A percentile compares a stretch with the other conserved stretches of the same genome.
Evolutionary conservation across 176 grass and related monocot species (phyloP).

Genomic region (Bolboschoenus planiculmis): DNA sequence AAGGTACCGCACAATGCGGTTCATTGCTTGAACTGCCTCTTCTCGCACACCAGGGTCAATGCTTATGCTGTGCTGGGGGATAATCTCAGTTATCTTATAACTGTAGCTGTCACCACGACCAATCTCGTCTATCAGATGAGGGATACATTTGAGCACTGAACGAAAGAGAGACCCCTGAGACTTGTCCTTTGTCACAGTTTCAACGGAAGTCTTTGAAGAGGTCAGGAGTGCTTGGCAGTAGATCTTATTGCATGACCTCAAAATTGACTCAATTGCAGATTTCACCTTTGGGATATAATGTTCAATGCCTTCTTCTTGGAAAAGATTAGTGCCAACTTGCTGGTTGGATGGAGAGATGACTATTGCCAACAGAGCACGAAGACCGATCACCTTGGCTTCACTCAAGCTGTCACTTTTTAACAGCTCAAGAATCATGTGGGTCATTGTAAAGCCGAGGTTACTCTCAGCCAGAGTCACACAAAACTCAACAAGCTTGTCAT

Average conservation of each 20-base stretch:
- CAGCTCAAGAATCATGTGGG: conserved; percentile 95
- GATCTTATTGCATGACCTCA: conserved; percentile 86
- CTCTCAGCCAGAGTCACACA: conserved; percentile 85
- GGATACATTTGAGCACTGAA: conserved; percentile 97
- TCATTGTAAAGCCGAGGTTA: conserved; percentile 95
- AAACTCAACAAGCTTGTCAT: conserved; percentile 97
- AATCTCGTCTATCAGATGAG: conserved; percentile 91
- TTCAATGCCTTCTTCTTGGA: conserved; percentile 56
- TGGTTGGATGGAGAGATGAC: conserved; percentile 86
- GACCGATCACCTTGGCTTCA: conserved; percentile 97
- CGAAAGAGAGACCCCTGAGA: conserved; percentile 88
- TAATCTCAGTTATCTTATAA: conserved; percentile 89
- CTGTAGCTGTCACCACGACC: conserved; percentile 37
- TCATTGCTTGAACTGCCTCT: conserved; percentile 90
- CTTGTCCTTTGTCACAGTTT: conserved; percentile 92
- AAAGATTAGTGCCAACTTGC: conserved; percentile 74
- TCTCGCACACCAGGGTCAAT: conserved; percentile 94
- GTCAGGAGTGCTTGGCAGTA: conserved; percentile 90
- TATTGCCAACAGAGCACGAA: conserved; percentile 82
- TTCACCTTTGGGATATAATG: conserved; percentile 90
- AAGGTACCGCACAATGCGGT: conserved; percentile 77
- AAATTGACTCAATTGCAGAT: conserved; percentile 84
- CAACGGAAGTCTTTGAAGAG: conserved; percentile 79
- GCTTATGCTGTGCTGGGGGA: conserved; percentile 96
- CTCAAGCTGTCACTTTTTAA: conserved; percentile 81